phyloP scores from a whole-genome alignment of 352 stramenopile species.

The Pythium myriotylum region DNA sequence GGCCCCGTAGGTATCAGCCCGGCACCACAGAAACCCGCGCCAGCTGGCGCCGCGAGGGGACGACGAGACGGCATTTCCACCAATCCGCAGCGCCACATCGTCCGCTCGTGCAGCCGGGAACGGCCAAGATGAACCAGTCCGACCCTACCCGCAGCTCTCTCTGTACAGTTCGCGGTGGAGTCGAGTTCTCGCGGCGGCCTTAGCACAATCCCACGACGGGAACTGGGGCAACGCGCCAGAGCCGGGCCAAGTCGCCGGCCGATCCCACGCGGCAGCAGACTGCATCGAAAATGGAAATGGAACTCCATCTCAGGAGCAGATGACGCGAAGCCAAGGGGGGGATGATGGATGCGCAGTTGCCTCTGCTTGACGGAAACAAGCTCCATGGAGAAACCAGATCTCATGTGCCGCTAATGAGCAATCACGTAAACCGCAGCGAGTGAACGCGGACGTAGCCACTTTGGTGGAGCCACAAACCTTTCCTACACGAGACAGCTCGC shows the following conservation, averaged over 20 bases:
- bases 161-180: constrained; percentile 23
- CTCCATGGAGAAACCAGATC: too few species aligned
- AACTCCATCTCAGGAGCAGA: too few species aligned
- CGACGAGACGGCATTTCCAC: constrained; percentile 14
- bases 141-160: constrained; percentile 25
- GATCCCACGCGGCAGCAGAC: neutral
- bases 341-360: too few species aligned
- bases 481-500: too few species aligned
- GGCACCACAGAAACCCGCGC: constrained; percentile 8
- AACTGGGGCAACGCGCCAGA: constrained; percentile 2
- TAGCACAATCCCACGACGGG: constrained; percentile 6
- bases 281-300: too few species aligned
- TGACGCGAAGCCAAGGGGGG: too few species aligned
- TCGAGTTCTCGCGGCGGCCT: neutral
- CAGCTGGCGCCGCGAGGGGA: constrained; percentile 11
- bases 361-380: too few species aligned
- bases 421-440: too few species aligned
- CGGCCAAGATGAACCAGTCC: constrained; percentile 25
- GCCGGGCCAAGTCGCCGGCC: constrained; percentile 10
- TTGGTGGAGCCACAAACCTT: too few species aligned
- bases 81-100: constrained; percentile 17
- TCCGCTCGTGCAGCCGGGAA: constrained; percentile 21
- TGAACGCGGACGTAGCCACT: too few species aligned
- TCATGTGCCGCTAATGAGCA: too few species aligned
- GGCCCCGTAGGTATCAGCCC: neutral